phyloP scores from a whole-genome alignment of 169 alveolate species.

The Amoebophrya sp. region DNA sequence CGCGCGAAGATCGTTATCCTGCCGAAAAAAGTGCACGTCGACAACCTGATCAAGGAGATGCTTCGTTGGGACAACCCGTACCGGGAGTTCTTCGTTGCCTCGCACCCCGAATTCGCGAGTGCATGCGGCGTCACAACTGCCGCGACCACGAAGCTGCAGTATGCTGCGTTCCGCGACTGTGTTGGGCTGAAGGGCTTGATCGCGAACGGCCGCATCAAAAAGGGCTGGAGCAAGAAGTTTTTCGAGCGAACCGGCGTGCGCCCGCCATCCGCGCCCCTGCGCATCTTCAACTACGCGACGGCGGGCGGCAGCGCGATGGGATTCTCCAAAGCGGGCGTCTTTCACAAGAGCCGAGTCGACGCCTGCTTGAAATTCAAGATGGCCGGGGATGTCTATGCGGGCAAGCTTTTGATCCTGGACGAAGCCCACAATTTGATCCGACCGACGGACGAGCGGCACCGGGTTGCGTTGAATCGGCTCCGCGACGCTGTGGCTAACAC shows the following conservation, averaged over 20 bases:
- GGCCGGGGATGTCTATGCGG: not conserved
- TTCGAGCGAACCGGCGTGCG: not conserved
- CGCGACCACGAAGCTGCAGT: not conserved
- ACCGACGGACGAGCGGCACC: not conserved
- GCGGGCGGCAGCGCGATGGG: not conserved
- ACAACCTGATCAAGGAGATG: not conserved
- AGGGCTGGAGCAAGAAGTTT: not conserved
- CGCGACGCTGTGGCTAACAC: not conserved
- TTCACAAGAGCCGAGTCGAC: not conserved
- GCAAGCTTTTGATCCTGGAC: not conserved
- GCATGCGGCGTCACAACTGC: not conserved
- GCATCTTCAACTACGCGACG: not conserved
- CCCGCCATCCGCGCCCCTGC: not conserved
- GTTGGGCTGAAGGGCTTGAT: not conserved
- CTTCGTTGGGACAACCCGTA: not conserved
- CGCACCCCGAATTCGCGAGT: not conserved
- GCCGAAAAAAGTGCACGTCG: not conserved
- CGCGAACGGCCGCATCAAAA: not conserved
- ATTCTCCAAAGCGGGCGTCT: not conserved
- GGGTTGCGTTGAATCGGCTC: not conserved
- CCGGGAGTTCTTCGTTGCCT: not conserved
- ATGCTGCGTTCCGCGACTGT: not conserved
- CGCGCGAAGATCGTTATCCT: not conserved
- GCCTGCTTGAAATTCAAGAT: not conserved
- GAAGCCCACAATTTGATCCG: not conserved